Evolutionary conservation across 2,329 filamentous ascomycete species (phyloP), one percentile per base, ranked within the genome.

Genomic region (Aspergillus viridinutans): DNA sequence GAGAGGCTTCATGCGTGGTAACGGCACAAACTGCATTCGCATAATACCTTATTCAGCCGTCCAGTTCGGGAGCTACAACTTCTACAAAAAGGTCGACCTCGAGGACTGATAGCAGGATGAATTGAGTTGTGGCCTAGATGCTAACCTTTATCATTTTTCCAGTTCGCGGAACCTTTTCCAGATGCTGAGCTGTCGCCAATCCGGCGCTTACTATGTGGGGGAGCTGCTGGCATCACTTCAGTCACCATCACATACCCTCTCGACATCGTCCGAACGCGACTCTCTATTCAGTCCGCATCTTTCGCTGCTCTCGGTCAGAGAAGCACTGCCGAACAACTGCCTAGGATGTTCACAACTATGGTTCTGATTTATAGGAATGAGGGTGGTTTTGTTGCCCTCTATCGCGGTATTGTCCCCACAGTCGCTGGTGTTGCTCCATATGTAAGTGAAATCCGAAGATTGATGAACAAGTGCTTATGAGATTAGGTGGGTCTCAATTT

Each of bases 31-130:
- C 75, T 99, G 94, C 81, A 90, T 99, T 68, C 90, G 94, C 60
- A 99, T 99, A 64, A 91, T 99, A 53, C 94, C 94, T 4, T 99
- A 99, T 75, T 97, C 93, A 51, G 94, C 94, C 10, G 94, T 97
- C 43, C 94, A 99, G 71, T 99, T 99, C 75, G 93, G 93, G 65
- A 95, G 92, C 71, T 99, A 97, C 80, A 97, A 96, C 73, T 86
- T 97, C 65, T 99, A 99, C 78, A 97, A 96, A 76, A 84, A 86
- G 78, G 92, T 95, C 78, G 72, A 87, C 77, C 12, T 20, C 17
- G 49, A 42, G 52, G 29, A 28, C n/a, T 50, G 21, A 14, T 21
- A 12, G n/a, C 23, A n/a, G 23, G 47, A 35, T 10, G 17, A 21
- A 20, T 14, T 14, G 25, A 51, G 40, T 8, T 54, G 56, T 49